Base-by-base conservation (phyloP, 768 basidiomycete species). In the Arthromyces matolae region DNA sequence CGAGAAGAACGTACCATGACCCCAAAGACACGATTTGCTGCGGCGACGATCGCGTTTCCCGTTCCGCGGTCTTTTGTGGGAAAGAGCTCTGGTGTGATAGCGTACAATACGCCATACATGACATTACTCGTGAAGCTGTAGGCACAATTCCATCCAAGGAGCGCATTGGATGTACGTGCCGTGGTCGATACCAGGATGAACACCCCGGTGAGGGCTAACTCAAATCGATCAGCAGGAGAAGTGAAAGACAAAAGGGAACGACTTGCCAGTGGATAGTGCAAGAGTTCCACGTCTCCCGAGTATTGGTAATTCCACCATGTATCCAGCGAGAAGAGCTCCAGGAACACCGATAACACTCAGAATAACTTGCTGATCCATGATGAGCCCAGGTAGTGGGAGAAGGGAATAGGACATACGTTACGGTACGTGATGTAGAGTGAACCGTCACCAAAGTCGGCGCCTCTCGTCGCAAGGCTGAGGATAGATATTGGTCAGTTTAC, bases 141-240 rank as follows among this genome's bases (percentile, higher is more conserved):
- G 8, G 77, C 85, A 59, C 86, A 90, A 64, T 89, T 89, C 87
- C 87, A 90, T 38, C 81, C 87, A 20, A 90, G 71, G 33, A 89
- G 72, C 22, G 78, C 72, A 50, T 83, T 72, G 7, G 83, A 86
- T 49, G 76, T 81, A 55, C 79, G 75, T 24, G 87, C 77, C n/a
- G 86, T 89, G 36, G 87, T 89, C 25, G 78, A 82, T 53, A 75
- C 81, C 58, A 86, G 83, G 37, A 92, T 75, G 68, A 89, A 89
- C 10, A 72, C 73, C 13, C 86, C 87, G 9, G 88, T 89, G 57
- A 89, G 72, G 61, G 75, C 80, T 83, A 67, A 60, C 40, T 64
- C 51, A 61, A 67, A 18, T 24, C 67, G 67, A 74, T 36, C 14
- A 34, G 3, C 5, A n/a, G 8, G 28, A 36, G 10, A 12, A 12